Percentiles rank a stretch among this genome's conserved stretches.
phyloP scores from a whole-genome alignment of 2,329 filamentous ascomycete species.

The Xylariaceae sp. region DNA sequence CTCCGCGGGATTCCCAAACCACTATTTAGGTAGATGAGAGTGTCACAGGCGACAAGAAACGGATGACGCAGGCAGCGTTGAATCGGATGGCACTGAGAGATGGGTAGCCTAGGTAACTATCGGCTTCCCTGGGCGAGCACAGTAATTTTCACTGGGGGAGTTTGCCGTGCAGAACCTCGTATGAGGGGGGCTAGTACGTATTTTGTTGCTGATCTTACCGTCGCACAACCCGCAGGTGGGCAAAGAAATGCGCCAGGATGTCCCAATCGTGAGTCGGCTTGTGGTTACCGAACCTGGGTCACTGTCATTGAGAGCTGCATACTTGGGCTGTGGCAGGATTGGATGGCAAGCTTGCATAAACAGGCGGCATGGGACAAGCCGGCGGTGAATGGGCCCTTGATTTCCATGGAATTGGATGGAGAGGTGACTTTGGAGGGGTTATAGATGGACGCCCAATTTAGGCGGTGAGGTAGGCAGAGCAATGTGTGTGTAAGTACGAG shows the following conservation, averaged over 20 bases:
- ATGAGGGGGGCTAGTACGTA: slow-evolving; percentile 18
- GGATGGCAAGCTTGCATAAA: slow-evolving; percentile 12
- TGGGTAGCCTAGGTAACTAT: not conserved
- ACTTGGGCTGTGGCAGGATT: slow-evolving; percentile 18
- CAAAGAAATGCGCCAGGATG: slow-evolving; percentile 20
- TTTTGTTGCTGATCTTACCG: slow-evolving; percentile 31
- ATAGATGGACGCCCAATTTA: slow-evolving; percentile 12
- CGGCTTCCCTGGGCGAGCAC: not conserved
- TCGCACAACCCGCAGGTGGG: slow-evolving; percentile 27
- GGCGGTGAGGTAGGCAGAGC: slow-evolving; percentile 17
- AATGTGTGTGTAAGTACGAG: slow-evolving; percentile 5
- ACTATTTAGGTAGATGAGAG: slow-evolving; percentile 19
- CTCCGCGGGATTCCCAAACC: slow-evolving; percentile 22
- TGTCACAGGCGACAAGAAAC: slow-evolving; percentile 18
- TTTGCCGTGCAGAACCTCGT: slow-evolving; percentile 15
- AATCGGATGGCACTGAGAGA: slow-evolving; percentile 12
- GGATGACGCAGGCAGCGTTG: slow-evolving; percentile 20
- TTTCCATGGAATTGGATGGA: slow-evolving; percentile 13
- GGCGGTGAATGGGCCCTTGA: slow-evolving; percentile 14
- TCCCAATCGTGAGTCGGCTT: slow-evolving; percentile 21
- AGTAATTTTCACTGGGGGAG: slow-evolving; percentile 8
- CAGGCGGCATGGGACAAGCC: slow-evolving; percentile 14
- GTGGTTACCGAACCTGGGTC: slow-evolving; percentile 23
- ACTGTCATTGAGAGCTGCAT: slow-evolving; percentile 25
- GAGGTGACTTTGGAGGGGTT: slow-evolving; percentile 8